Conservation (phyloP, 2,329 filamentous ascomycete genomes). For the Claviceps sorghi region DNA sequence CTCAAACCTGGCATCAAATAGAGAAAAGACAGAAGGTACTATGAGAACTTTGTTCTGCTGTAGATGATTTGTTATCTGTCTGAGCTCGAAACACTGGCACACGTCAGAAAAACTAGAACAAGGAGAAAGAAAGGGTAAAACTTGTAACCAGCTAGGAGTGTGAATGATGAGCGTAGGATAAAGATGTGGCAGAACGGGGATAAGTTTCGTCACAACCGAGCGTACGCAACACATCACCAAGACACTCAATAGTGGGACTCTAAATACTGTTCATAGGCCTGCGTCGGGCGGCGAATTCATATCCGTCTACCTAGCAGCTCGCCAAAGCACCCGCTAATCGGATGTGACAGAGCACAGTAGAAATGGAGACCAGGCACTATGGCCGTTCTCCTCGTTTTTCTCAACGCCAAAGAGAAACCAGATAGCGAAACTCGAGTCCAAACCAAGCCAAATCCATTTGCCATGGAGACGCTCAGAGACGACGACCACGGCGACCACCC, state of each 20-base stretch:
- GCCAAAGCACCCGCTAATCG: conserved; percentile 11
- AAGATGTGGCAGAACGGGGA: not conserved
- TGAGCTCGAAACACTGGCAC: not conserved
- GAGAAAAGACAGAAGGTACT: not conserved
- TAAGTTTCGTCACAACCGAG: not conserved
- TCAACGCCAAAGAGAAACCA: conserved; percentile 48
- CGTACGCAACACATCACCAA: conserved; percentile 1
- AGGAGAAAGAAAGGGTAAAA: not conserved
- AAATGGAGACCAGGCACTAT: conserved; percentile 49
- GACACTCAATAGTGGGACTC: conserved; percentile 11
- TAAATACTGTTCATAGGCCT: conserved; percentile 26
- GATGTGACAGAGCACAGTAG: conserved; percentile 31
- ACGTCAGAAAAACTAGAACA: too few relatives aligned
- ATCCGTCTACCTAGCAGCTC: conserved; percentile 25
- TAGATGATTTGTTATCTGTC: not conserved
- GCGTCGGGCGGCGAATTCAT: conserved; percentile 30
- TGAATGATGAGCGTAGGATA: not conserved
- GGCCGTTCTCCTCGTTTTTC: conserved; percentile 62
- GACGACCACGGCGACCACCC: conserved; percentile 99
- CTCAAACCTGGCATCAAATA: conserved; percentile 24
- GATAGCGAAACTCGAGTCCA: conserved; percentile 27
- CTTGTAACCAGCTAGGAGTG: not conserved
- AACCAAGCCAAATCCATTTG: conserved; percentile 14
- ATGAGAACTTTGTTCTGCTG: not conserved
- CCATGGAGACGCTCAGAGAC: conserved; percentile 55